A percentile compares a stretch with the other conserved stretches of the same genome.
phyloP scores from a whole-genome alignment of 108 stramenopile genomes.

The Cyclostephanos invisitatus region DNA sequence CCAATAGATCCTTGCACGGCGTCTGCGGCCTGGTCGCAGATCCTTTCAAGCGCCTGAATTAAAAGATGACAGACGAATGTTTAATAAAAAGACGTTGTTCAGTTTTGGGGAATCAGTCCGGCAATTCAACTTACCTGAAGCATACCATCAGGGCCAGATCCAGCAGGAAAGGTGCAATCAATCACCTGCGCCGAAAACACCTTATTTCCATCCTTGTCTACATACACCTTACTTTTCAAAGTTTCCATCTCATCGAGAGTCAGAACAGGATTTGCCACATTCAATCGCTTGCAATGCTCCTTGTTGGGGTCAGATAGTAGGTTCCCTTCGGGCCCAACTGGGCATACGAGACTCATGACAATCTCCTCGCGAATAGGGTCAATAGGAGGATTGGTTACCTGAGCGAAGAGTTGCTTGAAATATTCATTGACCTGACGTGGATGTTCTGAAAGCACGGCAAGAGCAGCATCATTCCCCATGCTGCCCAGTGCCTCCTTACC shows the following conservation, averaged over 20 bases:
- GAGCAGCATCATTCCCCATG: constrained; percentile 98
- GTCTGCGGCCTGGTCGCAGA: constrained; percentile 91
- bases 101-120: not conserved
- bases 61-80: constrained; percentile 2
- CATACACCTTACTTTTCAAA: constrained; percentile 82
- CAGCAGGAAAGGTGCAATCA: constrained; percentile 90
- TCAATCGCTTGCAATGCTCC: constrained; percentile 85
- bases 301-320: constrained; percentile 73
- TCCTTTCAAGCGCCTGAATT: constrained; percentile 82
- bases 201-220: constrained; percentile 59
- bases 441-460: constrained; percentile 92
- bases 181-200: constrained; percentile 84
- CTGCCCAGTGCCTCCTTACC: constrained; percentile 95
- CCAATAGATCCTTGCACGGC: constrained; percentile 87
- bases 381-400: constrained; percentile 99
- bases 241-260: constrained; percentile 93
- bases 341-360: constrained; percentile 97
- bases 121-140: constrained; percentile 61
- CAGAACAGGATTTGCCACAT: constrained; percentile 90
- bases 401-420: constrained; percentile 99
- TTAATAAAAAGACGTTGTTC: not conserved
- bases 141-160: constrained; percentile 90
- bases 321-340: constrained; percentile 94
- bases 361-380: constrained; percentile 98
- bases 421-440: constrained; percentile 94